A percentile compares a stretch with the other conserved stretches of the same genome.
Evolutionary conservation across 176 grass and related monocot genomes (phyloP).

Genomic region (Musa beccarii): DNA sequence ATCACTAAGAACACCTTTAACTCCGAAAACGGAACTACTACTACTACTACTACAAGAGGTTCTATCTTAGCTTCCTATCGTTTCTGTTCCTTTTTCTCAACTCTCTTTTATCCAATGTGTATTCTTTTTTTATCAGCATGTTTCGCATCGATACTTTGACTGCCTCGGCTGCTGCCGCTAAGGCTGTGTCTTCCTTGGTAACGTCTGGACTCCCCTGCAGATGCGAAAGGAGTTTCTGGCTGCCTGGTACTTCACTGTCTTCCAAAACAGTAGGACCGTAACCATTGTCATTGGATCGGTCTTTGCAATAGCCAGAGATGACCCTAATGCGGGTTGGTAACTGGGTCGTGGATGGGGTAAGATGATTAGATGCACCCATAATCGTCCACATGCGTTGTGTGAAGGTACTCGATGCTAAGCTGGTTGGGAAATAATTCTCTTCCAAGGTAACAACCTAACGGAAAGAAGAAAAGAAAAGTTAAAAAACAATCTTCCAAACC

Average conservation of each 20-base stretch:
- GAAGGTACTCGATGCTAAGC: slow-evolving; percentile 40
- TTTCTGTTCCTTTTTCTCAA: slow-evolving; percentile 69
- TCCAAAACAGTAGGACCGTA: slow-evolving; percentile 29
- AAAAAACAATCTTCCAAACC: background rate
- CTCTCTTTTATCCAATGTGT: slow-evolving; percentile 78
- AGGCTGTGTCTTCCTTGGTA: slow-evolving; percentile 48
- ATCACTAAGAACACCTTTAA: no score
- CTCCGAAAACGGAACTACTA: no score
- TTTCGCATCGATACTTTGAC: slow-evolving; percentile 67
- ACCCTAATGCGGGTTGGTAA: slow-evolving; percentile 53
- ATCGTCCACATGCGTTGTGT: slow-evolving; percentile 51
- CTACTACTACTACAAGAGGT: background rate
- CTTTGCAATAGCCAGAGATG: slow-evolving; percentile 22
- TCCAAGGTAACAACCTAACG: slow-evolving; percentile 54
- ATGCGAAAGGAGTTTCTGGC: slow-evolving; percentile 55
- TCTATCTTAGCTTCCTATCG: slow-evolving; percentile 62
- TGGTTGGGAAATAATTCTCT: slow-evolving; percentile 75
- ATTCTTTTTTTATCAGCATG: slow-evolving; percentile 94
- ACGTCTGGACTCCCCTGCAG: slow-evolving; percentile 68
- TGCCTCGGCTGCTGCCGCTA: slow-evolving; percentile 43
- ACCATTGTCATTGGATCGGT: slow-evolving; percentile 1
- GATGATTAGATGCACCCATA: slow-evolving; percentile 81
- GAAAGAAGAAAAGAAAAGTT: background rate
- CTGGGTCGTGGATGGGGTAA: slow-evolving; percentile 26
- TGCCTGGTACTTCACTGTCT: slow-evolving; percentile 47